These are phyloP conservation scores for Cercospora sp. DNA, from an alignment of 2,329 filamentous ascomycete species.

Conservation along the genomic window DNA sequence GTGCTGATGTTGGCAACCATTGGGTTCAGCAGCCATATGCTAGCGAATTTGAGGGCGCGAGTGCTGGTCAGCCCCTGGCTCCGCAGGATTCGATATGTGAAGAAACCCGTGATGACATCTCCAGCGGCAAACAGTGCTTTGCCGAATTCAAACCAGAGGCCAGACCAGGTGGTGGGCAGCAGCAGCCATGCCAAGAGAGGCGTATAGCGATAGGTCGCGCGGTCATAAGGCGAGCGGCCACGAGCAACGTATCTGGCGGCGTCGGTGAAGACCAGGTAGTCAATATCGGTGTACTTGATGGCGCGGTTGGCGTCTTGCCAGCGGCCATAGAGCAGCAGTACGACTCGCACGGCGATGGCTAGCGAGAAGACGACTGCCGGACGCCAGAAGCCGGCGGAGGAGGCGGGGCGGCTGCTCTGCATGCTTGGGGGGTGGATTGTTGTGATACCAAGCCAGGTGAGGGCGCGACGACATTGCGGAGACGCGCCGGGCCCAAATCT, in stretches of 20 bases:
- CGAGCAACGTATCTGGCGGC: conserved; percentile 74
- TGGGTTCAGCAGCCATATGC: conserved; percentile 92
- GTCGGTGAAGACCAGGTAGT: conserved; percentile 98
- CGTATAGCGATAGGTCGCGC: conserved; percentile 96
- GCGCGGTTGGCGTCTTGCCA: conserved; percentile 91
- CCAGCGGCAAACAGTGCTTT: conserved; percentile 83
- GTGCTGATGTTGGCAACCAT: conserved; percentile 99
- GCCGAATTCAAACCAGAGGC: conserved; percentile 74
- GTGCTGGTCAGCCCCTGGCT: conserved; percentile 49
- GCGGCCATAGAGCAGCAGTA: conserved; percentile 81
- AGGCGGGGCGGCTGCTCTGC: neutral
- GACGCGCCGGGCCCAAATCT: neutral
- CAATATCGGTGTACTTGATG: conserved; percentile 97
- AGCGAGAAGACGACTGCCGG: conserved; percentile 45
- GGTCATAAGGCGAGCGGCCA: conserved; percentile 75
- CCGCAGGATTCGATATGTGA: conserved; percentile 62
- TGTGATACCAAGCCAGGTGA: neutral
- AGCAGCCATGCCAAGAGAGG: conserved; percentile 90
- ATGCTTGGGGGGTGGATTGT: neutral
- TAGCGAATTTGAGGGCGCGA: conserved; percentile 71
- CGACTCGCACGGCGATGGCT: conserved; percentile 64
- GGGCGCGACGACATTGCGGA: neutral
- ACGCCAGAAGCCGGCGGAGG: conserved; percentile 25
- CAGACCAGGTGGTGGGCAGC: conserved; percentile 69
- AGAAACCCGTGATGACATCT: conserved; percentile 81